Base-by-base conservation (phyloP, 257 asterid species). In the Capsicum rhomboideum region DNA sequence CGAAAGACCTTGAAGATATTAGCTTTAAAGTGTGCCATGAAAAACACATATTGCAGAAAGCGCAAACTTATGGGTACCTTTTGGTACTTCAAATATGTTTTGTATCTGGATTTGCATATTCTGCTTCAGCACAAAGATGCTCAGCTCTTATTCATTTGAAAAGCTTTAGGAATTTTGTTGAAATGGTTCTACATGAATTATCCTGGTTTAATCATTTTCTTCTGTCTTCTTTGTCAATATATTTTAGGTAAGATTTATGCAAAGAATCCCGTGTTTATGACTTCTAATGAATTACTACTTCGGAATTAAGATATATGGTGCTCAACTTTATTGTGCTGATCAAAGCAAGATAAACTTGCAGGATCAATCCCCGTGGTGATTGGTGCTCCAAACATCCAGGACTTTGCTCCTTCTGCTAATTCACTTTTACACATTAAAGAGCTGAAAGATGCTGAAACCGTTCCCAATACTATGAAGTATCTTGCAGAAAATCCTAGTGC, bases 381-480 rank as follows among this genome's bases (percentile, higher is more conserved):
- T 71, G 99, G 99, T 46, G 97, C 99, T 77, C 98, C 98, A 77
- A 97, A 97, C 87, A 95, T 97, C 89, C 90, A 90, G 89, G 99
- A 97, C 16, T 97, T 92, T 88, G 92, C 99, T 80, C 99, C 99
- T 46, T 84, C 92, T 84, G 91, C 92, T 78, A 85, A 87, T 87
- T 91, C 98, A 26, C 0, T 97, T 81, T 86, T 95, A 88, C 99
- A 97, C 85, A 93, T 97, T 83, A 97, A 88, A 85, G 95, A 93
- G 83, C 89, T 90, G 81, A 86, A 71, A 61, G 99, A 97, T 82
- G 91, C 88, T 26, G 94, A 90, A 83, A 61, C 86, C 37, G 87
- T 97, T 83, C 93, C 99, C 90, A 89, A 91, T 93, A 90, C 74
- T 10, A 97, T 95, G 93, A 97, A 93, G 82, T 90, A 95, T 88